A percentile compares a stretch with the other conserved stretches of the same genome.
Evolutionary conservation across 2,329 filamentous ascomycete genomes (phyloP).

Genomic region (Alternaria brassicae): DNA sequence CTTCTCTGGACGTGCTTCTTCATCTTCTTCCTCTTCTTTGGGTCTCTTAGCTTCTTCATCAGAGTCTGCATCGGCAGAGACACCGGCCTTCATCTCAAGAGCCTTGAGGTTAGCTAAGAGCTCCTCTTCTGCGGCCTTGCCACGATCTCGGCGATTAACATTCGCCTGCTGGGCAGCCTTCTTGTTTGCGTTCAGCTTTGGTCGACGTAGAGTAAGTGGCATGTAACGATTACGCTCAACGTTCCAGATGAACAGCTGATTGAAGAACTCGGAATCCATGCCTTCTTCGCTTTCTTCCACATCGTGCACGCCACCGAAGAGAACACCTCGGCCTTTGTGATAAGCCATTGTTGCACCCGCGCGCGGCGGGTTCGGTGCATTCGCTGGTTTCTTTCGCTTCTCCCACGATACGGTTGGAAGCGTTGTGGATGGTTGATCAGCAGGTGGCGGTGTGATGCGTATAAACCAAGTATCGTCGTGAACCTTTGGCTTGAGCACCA

Average conservation of each 20-base stretch:
- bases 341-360: constrained; percentile 93
- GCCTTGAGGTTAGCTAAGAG: constrained; percentile 85
- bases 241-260: constrained; percentile 90
- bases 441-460: constrained; percentile 74
- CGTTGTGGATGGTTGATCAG: constrained; percentile 70
- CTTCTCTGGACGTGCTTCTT: constrained; percentile 62
- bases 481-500: constrained; percentile 82
- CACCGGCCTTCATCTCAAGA: constrained; percentile 75
- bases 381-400: constrained; percentile 88
- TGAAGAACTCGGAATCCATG: constrained; percentile 98
- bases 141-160: constrained; percentile 66
- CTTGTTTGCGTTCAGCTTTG: constrained; percentile 71
- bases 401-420: constrained; percentile 87
- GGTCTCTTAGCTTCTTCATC: constrained; percentile 37
- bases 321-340: constrained; percentile 90
- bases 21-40: constrained; percentile 52
- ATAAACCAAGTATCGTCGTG: constrained; percentile 97
- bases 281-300: constrained; percentile 91
- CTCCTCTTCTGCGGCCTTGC: constrained; percentile 90
- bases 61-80: constrained; percentile 56
- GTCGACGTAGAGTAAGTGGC: constrained; percentile 76
- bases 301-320: constrained; percentile 94
- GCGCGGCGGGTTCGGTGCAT: constrained; percentile 80
- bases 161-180: constrained; percentile 52
- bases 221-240: constrained; percentile 96